A percentile compares a stretch with the other conserved stretches of the same genome.
phyloP scores from a whole-genome alignment of 106 monocot species.

The Hemerocallis citrina region DNA sequence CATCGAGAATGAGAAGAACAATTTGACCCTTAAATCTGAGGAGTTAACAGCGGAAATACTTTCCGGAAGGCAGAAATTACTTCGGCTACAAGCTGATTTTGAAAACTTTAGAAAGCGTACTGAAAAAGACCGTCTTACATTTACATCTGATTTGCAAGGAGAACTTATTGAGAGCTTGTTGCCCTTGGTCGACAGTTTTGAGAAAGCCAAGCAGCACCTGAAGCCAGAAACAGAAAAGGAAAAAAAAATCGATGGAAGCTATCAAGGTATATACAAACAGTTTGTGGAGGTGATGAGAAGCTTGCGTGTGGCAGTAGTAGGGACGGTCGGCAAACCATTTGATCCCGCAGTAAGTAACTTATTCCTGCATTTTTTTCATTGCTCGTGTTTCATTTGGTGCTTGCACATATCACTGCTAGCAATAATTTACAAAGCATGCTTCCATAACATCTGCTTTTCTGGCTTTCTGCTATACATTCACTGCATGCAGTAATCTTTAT shows the following conservation, averaged over 20 bases:
- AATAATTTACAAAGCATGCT: no score
- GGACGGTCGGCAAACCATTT: constrained; percentile 81
- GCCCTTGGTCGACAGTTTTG: constrained; percentile 88
- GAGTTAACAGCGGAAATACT: constrained; percentile 42
- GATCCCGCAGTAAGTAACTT: constrained; percentile 87
- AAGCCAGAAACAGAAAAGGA: constrained; percentile 89
- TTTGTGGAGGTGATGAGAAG: constrained; percentile 87
- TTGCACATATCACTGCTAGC: no score
- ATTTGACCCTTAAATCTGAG: constrained; percentile 29
- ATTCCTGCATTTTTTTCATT: background rate
- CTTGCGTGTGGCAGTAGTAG: constrained; percentile 62
- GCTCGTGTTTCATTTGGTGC: no score
- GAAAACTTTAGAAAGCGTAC: constrained; percentile 81
- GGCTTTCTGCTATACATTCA: no score
- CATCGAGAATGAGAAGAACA: constrained; percentile 46
- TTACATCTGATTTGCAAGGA: constrained; percentile 50
- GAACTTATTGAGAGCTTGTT: constrained; percentile 78
- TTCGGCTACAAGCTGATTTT: constrained; percentile 84
- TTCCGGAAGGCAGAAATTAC: constrained; percentile 44
- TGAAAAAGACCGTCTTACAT: constrained; percentile 56
- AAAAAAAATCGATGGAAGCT: constrained; percentile 65
- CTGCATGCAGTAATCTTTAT: no score
- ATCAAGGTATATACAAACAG: constrained; percentile 97
- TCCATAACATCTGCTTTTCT: no score
- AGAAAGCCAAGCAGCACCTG: constrained; percentile 48